phyloP scores from a whole-genome alignment of 768 basidiomycete genomes.

The Exsudoporus frostii region DNA sequence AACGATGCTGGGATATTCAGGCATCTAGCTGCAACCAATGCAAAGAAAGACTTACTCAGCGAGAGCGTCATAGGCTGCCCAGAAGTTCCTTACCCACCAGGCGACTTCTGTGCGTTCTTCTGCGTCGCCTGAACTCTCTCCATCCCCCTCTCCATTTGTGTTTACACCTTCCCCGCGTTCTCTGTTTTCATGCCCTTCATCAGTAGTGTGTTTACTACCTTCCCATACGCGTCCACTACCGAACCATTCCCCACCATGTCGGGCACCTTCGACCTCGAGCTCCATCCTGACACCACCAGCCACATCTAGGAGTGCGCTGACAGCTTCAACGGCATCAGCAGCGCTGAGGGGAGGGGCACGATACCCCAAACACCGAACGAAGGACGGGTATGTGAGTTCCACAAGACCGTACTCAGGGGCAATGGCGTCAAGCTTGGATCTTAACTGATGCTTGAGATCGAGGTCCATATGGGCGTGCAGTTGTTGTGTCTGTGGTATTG shows the following conservation, averaged over 20 bases:
- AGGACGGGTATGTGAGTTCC: slow-evolving; percentile 91
- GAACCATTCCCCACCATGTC: slow-evolving; percentile 96
- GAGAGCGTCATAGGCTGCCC: slow-evolving; percentile 91
- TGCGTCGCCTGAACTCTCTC: slow-evolving; percentile 29
- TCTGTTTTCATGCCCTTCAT: slow-evolving; percentile 32
- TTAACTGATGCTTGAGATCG: slow-evolving; percentile 79
- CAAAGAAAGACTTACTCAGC: slow-evolving; percentile 62
- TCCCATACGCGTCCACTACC: slow-evolving; percentile 82
- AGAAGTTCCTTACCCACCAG: slow-evolving; percentile 93
- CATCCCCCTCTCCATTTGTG: slow-evolving; percentile 23
- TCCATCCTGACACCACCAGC: slow-evolving; percentile 90
- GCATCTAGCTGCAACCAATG: not conserved
- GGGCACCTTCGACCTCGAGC: slow-evolving; percentile 81
- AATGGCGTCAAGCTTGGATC: slow-evolving; percentile 79
- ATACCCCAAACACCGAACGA: slow-evolving; percentile 89
- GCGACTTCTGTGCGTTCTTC: slow-evolving; percentile 48
- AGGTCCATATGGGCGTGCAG: slow-evolving; percentile 95
- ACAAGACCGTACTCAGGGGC: slow-evolving; percentile 94
- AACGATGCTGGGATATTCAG: slow-evolving; percentile 48
- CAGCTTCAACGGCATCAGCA: slow-evolving; percentile 88
- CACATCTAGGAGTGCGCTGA: slow-evolving; percentile 84
- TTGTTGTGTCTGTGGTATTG: slow-evolving; percentile 91
- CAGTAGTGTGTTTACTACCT: slow-evolving; percentile 38
- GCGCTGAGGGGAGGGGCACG: slow-evolving; percentile 85
- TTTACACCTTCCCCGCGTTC: slow-evolving; percentile 29